Conservation (phyloP, 2,329 filamentous ascomycete species). For the Fonsecaea pedrosoi region DNA sequence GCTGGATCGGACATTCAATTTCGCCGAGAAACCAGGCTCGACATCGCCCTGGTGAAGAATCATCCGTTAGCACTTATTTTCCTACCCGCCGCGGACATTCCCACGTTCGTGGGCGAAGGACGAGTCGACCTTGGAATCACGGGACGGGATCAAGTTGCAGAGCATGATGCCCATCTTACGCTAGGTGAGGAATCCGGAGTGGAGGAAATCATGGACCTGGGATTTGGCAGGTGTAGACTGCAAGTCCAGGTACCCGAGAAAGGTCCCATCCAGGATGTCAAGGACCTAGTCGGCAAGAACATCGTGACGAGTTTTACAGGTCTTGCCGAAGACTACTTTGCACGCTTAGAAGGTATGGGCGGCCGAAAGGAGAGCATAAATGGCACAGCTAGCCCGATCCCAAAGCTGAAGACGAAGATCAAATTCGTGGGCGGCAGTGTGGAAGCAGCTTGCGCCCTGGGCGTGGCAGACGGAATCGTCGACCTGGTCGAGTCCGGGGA, state of each 20-base stretch:
- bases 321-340: slow-evolving; percentile 83
- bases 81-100: slow-evolving; percentile 95
- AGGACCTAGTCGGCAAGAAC: slow-evolving; percentile 87
- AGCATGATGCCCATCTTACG: slow-evolving; percentile 72
- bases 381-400: slow-evolving; percentile 45
- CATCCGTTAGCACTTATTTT: slow-evolving; percentile 94
- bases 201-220: slow-evolving; percentile 86
- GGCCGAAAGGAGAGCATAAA: slow-evolving; percentile 46
- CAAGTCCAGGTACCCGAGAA: slow-evolving; percentile 97
- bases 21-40: slow-evolving; percentile 89
- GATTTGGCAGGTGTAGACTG: slow-evolving; percentile 87
- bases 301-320: slow-evolving; percentile 95
- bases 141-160: slow-evolving; percentile 87
- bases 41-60: slow-evolving; percentile 98
- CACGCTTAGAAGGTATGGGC: slow-evolving; percentile 67
- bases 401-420: slow-evolving; percentile 81
- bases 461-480: slow-evolving; percentile 95
- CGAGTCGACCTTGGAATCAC: slow-evolving; percentile 94
- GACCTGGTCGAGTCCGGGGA: slow-evolving; percentile 98
- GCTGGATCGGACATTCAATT: slow-evolving; percentile 96
- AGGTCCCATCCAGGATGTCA: slow-evolving; percentile 71
- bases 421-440: slow-evolving; percentile 96
- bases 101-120: slow-evolving; percentile 95
- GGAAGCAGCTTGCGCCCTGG: slow-evolving; percentile 92
- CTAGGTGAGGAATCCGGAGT: slow-evolving; percentile 62